These are phyloP conservation scores for Aquilaria malaccensis DNA, from an alignment of 345 rosid species.

Conservation along the genomic window DNA sequence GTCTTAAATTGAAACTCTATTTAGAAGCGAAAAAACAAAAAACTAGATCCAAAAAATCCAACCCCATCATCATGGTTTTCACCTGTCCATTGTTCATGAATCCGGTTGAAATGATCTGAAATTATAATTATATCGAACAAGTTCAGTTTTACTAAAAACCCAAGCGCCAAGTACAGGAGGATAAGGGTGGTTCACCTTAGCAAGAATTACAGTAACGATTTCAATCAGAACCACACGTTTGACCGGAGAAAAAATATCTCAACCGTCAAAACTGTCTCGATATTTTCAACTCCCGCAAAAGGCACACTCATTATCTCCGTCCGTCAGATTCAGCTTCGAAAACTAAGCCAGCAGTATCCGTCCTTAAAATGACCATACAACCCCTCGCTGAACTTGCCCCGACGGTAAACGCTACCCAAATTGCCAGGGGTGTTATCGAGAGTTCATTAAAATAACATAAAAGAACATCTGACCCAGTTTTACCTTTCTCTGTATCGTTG, in stretches of 20 bases:
- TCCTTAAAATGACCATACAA: not conserved
- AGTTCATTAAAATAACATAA: not conserved
- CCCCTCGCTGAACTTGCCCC: not conserved
- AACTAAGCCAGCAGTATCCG: slow-evolving; percentile 33
- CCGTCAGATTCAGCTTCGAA: slow-evolving; percentile 47
- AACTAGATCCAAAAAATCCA: too few relatives aligned
- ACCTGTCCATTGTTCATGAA: too few relatives aligned
- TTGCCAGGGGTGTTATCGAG: slow-evolving; percentile 12
- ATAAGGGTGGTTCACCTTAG: not conserved
- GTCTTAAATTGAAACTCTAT: too few relatives aligned
- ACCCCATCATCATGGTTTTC: too few relatives aligned
- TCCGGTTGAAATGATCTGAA: too few relatives aligned
- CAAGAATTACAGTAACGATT: not conserved
- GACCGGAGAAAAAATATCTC: slow-evolving; percentile 16
- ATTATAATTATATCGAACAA: too few relatives aligned
- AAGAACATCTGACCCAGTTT: slow-evolving; percentile 17
- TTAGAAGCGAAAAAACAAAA: too few relatives aligned
- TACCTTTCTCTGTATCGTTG: slow-evolving; percentile 24
- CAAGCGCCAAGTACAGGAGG: not conserved
- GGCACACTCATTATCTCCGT: slow-evolving; percentile 28
- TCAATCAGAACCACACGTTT: slow-evolving; percentile 25
- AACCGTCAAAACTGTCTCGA: slow-evolving; percentile 28
- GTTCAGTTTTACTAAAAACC: too few relatives aligned
- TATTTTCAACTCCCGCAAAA: slow-evolving; percentile 18
- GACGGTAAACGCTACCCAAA: too few relatives aligned